These are phyloP conservation scores for Dactylellina haptotyla DNA, from an alignment of 2,329 filamentous ascomycete genomes.

Conservation along the genomic window DNA sequence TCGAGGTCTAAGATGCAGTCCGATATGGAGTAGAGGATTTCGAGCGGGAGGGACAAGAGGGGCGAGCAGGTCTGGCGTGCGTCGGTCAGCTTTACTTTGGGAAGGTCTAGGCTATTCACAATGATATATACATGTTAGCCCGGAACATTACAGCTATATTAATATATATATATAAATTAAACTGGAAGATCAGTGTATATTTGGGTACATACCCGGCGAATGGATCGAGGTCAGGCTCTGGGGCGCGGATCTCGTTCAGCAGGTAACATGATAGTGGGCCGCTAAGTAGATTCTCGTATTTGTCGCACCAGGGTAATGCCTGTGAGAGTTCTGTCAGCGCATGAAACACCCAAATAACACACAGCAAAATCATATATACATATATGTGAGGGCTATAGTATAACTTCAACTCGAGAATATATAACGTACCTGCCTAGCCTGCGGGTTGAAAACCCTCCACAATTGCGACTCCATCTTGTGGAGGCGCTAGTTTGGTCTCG, in stretches of 20 bases:
- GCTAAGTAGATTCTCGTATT: conserved; percentile 13
- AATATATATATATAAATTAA: too few species aligned
- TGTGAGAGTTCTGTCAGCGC: conserved; percentile 2
- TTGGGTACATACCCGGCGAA: conserved; percentile 19
- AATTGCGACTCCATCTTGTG: conserved; percentile 2
- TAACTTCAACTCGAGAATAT: neutral
- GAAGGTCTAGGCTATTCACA: conserved; percentile 18
- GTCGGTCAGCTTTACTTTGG: conserved; percentile 10
- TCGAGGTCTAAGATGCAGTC: conserved; percentile 11
- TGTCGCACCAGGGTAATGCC: conserved; percentile 37
- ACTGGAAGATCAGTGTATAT: too few species aligned
- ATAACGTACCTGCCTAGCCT: conserved; percentile 5
- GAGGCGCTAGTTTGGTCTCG: neutral
- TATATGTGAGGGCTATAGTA: neutral
- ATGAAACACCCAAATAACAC: too few species aligned
- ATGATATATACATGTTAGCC: neutral
- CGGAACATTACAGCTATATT: too few species aligned
- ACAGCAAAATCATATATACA: too few species aligned
- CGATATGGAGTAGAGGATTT: conserved; percentile 20
- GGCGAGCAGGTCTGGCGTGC: conserved; percentile 8
- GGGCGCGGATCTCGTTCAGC: conserved; percentile 34
- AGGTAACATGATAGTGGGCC: conserved; percentile 23
- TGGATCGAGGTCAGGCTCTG: conserved; percentile 27
- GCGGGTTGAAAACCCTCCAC: conserved; percentile 40
- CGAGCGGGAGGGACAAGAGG: conserved; percentile 31